phyloP scores from a whole-genome alignment of 2,329 filamentous ascomycete species.

The Xenosphaeropsis pyriputrescens region DNA sequence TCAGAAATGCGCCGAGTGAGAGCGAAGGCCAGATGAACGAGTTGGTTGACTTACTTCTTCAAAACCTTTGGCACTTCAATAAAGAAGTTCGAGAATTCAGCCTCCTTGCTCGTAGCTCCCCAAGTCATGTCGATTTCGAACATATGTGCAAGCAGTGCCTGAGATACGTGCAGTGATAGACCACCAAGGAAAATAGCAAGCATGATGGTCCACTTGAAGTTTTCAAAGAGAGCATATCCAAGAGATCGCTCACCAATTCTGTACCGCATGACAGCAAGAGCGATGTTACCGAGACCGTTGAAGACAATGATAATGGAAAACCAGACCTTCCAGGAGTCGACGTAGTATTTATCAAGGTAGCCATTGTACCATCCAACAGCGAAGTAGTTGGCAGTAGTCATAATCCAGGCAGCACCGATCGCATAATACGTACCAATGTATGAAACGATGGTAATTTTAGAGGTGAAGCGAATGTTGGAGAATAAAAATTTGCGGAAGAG shows the following conservation, averaged over 20 bases:
- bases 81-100: slow-evolving; percentile 71
- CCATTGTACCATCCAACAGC: slow-evolving; percentile 64
- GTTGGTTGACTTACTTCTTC: slow-evolving; percentile 45
- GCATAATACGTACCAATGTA: slow-evolving; percentile 75
- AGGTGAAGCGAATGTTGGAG: slow-evolving; percentile 60
- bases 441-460: slow-evolving; percentile 61
- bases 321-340: slow-evolving; percentile 68
- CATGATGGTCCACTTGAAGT: slow-evolving; percentile 61
- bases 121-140: slow-evolving; percentile 77
- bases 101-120: slow-evolving; percentile 76
- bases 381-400: slow-evolving; percentile 64
- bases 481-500: slow-evolving; percentile 62
- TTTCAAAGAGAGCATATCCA: slow-evolving; percentile 39
- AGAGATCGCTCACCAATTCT: slow-evolving; percentile 50
- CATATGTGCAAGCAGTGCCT: slow-evolving; percentile 70
- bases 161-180: slow-evolving; percentile 64
- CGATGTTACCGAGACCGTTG: slow-evolving; percentile 58
- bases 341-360: slow-evolving; percentile 66
- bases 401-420: slow-evolving; percentile 60
- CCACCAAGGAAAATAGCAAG: slow-evolving; percentile 74
- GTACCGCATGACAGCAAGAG: slow-evolving; percentile 60
- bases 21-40: slow-evolving; percentile 20
- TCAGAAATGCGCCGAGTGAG: slow-evolving; percentile 14
- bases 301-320: slow-evolving; percentile 70
- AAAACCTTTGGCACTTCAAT: slow-evolving; percentile 69